Evolutionary conservation across 2,329 filamentous ascomycete species (phyloP), one percentile per base, ranked within the genome.

Genomic region (Clarireedia homoeocarpa): DNA sequence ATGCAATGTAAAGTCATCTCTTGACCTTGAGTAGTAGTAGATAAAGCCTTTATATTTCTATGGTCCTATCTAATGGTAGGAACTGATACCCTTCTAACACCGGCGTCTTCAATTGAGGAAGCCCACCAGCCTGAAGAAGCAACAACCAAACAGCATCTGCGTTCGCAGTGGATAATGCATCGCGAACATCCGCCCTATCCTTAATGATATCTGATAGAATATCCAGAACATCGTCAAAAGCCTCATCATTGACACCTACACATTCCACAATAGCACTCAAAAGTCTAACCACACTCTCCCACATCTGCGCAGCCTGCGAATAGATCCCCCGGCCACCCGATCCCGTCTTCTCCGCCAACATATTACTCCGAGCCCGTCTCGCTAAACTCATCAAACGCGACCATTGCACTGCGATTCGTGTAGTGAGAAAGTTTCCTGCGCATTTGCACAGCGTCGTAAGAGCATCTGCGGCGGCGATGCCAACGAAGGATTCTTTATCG

Each of bases 381-480:
- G 79, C 78, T 74, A 84, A 53, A 66, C 70, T 71, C 52, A 85
- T 72, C 24, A 82, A 71, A 15, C 77, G 73, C 52, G 71, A 73
- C 86, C 88, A 96, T 57, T 90, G 84, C 4, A 81, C 82, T 67
- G 87, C 83, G 59, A 96, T 81, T 6, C 94, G 78, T 0, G 82
- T 83, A 36, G 79, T 77, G 72, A 97, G 82, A 67, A 99, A 99
- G 59, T 90, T 84, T 0, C 91, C 89, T 0, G 89, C 89, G 48
- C 81, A 75, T 55, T 75, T 73, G 67, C 89, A 95, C 56, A 96
- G 77, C 10, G 79, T 74, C 2, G 75, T 75, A 3, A 97, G 75
- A 0, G 89, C 81, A 14, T 83, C 77, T 57, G 89, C 84, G 5
- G 90, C 85, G 15, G 85, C 82, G 7, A 86, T 79, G 2, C 81